A percentile compares a stretch with the other conserved stretches of the same genome.
Evolutionary conservation across 169 alveolate genomes (phyloP).

Genomic region (Cryptosporidium parvum): DNA sequence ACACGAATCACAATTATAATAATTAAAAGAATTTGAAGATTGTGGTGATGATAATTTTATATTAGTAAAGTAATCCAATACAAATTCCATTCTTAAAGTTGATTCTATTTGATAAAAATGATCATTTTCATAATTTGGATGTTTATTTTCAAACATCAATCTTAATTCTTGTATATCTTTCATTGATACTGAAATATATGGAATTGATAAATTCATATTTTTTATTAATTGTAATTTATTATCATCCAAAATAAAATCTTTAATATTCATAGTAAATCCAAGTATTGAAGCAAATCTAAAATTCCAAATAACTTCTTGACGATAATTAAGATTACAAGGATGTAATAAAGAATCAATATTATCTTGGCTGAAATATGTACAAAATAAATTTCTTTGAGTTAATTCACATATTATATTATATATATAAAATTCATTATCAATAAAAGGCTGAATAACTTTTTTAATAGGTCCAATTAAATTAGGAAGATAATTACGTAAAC

Average conservation of each 20-base stretch:
- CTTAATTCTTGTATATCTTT: conserved; percentile 23
- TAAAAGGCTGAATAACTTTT: conserved; percentile 26
- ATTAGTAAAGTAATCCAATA: conserved; percentile 17
- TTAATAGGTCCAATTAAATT: conserved; percentile 50
- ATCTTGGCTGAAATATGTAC: conserved; percentile 46
- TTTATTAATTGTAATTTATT: conserved; percentile 27
- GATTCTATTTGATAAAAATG: conserved; percentile 26
- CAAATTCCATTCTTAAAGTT: conserved; percentile 16
- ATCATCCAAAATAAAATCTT: conserved; percentile 43
- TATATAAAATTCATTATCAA: conserved; percentile 44
- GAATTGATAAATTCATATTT: conserved; percentile 28
- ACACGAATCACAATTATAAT: conserved; percentile 59
- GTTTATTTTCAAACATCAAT: conserved; percentile 38
- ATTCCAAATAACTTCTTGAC: conserved; percentile 72
- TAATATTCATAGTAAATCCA: conserved; percentile 62
- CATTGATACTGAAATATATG: conserved; percentile 5
- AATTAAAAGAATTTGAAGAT: background rate
- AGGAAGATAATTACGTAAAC: conserved; percentile 38
- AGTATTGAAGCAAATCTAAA: conserved; percentile 62
- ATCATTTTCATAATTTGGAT: conserved; percentile 45
- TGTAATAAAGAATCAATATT: conserved; percentile 69
- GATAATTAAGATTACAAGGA: conserved; percentile 38
- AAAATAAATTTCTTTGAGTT: conserved; percentile 62
- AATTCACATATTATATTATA: conserved; percentile 41
- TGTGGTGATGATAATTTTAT: background rate